Base-by-base conservation (phyloP, 179 eudicot species). In the Actinidia chinensis region DNA sequence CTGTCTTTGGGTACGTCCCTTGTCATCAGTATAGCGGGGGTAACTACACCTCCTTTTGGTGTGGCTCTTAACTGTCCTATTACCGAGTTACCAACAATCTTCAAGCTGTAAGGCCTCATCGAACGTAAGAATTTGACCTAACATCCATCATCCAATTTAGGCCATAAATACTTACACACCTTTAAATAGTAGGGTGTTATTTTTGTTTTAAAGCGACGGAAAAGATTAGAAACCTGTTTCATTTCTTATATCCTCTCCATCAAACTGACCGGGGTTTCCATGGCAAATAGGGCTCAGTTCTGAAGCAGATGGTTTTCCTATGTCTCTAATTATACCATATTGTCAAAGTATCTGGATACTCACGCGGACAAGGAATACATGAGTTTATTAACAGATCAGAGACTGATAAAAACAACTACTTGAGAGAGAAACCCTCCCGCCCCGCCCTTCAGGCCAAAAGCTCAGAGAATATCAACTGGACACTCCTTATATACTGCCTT, bases 261-360 rank as follows among this genome's bases (percentile, higher is more conserved):
- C 99, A 92, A 93, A 85, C 97, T 93, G 80, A 93, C 98, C 25
- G 99, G 99, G 23, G 99, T 91, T 88, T 95, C 99, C 99, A 95
- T 95, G 79, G 99, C 99, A 86, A 95, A 95, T 64, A 95, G 91
- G 74, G 99, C 99, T 76, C 93, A 78, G 58, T 93, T 95, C 86
- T 95, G 99, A 52, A 95, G 92, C 88, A 95, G 86, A 90, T 95
- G 99, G 79, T 95, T 95, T 82, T 95, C 98, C 99, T 77, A 95
- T 95, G 80, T 95, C 98, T 87, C 97, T 91, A 54, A 95, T 90
- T 59, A 95, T 95, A 59, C 98, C 98, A 69, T 95, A 95, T 91
- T 77, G 85, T 95, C 98, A 71, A 95, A 93, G 82, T 95, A 95
- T 82, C 99, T 95, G 85, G 7, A 77, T 68, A 65, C 6, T 28